Conservation (phyloP, 495 filamentous ascomycete species). For the Neurospora sp. region DNA sequence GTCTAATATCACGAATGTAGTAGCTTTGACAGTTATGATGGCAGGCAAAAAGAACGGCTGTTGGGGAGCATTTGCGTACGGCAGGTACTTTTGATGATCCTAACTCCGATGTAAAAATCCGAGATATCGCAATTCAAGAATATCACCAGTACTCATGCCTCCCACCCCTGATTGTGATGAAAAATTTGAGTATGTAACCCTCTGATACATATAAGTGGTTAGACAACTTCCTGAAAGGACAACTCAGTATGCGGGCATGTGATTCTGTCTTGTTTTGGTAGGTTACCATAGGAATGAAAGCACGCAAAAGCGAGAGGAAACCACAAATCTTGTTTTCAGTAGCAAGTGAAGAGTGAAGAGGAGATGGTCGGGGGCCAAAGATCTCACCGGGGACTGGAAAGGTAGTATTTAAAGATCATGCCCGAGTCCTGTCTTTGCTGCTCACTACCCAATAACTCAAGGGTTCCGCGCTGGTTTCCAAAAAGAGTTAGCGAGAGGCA, state of each 20-base stretch:
- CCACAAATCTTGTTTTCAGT: background rate
- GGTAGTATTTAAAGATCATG: background rate
- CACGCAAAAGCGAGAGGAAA: background rate
- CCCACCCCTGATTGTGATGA: background rate
- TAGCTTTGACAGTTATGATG: background rate
- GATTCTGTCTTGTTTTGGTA: background rate
- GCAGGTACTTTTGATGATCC: background rate
- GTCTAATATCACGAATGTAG: background rate
- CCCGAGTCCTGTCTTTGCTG: background rate
- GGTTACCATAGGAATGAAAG: background rate
- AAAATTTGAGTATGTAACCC: background rate
- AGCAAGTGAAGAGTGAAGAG: background rate
- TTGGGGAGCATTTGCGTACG: background rate
- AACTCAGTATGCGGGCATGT: background rate
- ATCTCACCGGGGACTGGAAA: background rate
- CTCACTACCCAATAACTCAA: background rate
- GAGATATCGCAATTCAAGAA: background rate
- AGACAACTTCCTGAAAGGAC: background rate
- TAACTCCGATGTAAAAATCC: background rate
- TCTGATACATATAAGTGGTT: background rate
- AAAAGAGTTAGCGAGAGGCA: background rate
- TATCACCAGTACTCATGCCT: background rate
- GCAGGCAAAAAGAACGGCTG: background rate
- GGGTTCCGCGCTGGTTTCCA: no score
- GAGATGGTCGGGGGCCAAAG: background rate